Evolutionary conservation across 352 stramenopile species (phyloP).

Genomic region (Pythium sp.): DNA sequence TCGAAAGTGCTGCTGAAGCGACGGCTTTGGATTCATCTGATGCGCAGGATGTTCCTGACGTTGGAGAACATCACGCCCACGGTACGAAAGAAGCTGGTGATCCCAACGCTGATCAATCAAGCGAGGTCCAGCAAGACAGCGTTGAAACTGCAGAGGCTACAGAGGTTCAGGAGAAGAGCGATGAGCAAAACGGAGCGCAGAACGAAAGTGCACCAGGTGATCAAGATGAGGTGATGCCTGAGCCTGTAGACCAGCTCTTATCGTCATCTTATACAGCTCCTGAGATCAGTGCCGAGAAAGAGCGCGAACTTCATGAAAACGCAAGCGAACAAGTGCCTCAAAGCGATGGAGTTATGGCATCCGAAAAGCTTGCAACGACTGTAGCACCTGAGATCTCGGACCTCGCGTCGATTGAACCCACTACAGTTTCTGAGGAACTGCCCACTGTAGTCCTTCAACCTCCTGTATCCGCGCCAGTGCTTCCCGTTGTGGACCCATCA

Average conservation of each 20-base stretch:
- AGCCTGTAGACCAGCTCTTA: not conserved
- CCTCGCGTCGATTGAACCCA: not conserved
- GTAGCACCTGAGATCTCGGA: not conserved
- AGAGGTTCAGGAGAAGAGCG: not conserved
- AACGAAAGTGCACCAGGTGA: not conserved
- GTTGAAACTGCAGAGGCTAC: not conserved
- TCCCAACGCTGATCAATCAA: not conserved
- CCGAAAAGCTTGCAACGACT: not conserved
- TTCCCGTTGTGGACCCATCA: slow-evolving; percentile 49
- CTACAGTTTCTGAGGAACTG: not conserved
- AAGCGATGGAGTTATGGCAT: not conserved
- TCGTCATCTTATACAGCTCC: too few species aligned
- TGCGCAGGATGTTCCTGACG: not conserved
- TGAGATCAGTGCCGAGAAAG: not conserved
- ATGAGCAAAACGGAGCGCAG: not conserved
- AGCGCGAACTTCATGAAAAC: not conserved
- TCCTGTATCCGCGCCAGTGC: slow-evolving; percentile 14
- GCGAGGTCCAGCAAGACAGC: not conserved
- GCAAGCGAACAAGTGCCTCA: not conserved
- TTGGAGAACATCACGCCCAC: not conserved
- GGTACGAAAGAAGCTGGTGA: not conserved
- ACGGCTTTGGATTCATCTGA: not conserved
- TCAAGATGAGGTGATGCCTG: not conserved
- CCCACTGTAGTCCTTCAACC: too few species aligned
- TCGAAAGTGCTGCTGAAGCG: not conserved